A percentile compares a stretch with the other conserved stretches of the same genome.
Conservation (phyloP, 2,329 filamentous ascomycete species). For the Sporothrix euskadiensis region DNA sequence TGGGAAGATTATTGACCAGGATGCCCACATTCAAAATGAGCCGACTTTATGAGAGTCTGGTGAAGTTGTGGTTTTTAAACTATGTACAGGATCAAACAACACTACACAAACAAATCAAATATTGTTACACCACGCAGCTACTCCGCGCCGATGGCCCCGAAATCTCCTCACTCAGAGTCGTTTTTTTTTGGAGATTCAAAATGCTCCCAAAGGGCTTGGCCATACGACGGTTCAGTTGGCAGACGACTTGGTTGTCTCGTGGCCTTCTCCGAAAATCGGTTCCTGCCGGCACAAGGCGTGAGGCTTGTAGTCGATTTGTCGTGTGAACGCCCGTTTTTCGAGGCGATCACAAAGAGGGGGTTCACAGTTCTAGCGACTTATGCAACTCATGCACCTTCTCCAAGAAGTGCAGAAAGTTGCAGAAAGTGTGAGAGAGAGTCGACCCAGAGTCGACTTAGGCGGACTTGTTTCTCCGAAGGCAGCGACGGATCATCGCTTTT, state of each 20-base stretch:
- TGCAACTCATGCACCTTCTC: background rate
- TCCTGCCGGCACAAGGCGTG: background rate
- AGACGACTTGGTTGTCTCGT: background rate
- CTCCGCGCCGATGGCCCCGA: slow-evolving; percentile 6
- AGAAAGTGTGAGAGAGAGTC: background rate
- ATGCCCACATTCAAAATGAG: background rate
- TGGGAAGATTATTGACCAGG: slow-evolving; percentile 34
- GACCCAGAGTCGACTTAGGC: background rate
- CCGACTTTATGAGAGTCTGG: background rate
- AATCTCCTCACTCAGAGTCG: background rate
- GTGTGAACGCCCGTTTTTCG: background rate
- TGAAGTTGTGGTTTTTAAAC: background rate
- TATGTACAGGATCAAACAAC: background rate
- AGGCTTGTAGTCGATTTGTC: background rate
- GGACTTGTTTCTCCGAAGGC: slow-evolving; percentile 25
- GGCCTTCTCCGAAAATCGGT: slow-evolving; percentile 8
- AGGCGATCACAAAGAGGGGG: background rate
- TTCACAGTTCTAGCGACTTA: background rate
- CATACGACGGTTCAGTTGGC: background rate
- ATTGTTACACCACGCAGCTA: background rate
- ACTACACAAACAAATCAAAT: background rate
- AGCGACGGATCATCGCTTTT: background rate
- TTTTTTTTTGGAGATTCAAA: background rate
- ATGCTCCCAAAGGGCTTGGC: background rate
- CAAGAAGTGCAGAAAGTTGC: background rate